A percentile compares a stretch with the other conserved stretches of the same genome.
phyloP scores from a whole-genome alignment of 805 yeast species.

The Candida berthetii region DNA sequence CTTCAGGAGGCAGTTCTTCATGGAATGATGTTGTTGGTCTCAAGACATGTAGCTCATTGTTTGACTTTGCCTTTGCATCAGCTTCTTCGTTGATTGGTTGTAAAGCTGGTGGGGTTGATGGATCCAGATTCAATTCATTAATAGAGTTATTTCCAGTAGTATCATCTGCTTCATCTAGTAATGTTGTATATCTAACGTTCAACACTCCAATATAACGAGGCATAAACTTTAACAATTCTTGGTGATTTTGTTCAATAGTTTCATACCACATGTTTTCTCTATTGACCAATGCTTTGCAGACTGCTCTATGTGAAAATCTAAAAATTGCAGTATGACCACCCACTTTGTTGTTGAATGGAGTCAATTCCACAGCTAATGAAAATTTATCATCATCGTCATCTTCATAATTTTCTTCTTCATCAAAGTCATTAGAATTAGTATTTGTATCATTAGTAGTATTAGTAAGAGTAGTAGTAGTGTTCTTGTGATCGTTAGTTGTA shows the following conservation, averaged over 20 bases:
- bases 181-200: conserved; percentile 67
- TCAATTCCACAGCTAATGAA: conserved; percentile 79
- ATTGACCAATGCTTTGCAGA: conserved; percentile 87
- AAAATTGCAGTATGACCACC: conserved; percentile 99
- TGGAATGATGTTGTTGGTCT: neutral
- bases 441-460: conserved; percentile 1
- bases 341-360: conserved; percentile 89
- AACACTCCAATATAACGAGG: conserved; percentile 93
- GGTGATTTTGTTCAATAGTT: conserved; percentile 71
- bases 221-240: conserved; percentile 76
- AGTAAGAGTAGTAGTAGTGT: conserved; percentile 2
- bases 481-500: conserved; percentile 1
- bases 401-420: conserved; percentile 6
- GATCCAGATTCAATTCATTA: conserved; percentile 8
- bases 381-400: conserved; percentile 30
- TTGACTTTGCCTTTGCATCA: neutral
- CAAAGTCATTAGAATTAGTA: conserved; percentile 1
- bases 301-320: conserved; percentile 84
- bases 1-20: conserved; percentile 57
- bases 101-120: conserved; percentile 8
- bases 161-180: conserved; percentile 18
- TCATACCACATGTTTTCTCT: conserved; percentile 93
- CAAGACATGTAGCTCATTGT: neutral
- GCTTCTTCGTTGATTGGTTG: conserved; percentile 12
- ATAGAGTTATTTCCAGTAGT: conserved; percentile 8